Conservation (phyloP, 2,329 filamentous ascomycete species). For the Tolypocladium cylindrosporum region DNA sequence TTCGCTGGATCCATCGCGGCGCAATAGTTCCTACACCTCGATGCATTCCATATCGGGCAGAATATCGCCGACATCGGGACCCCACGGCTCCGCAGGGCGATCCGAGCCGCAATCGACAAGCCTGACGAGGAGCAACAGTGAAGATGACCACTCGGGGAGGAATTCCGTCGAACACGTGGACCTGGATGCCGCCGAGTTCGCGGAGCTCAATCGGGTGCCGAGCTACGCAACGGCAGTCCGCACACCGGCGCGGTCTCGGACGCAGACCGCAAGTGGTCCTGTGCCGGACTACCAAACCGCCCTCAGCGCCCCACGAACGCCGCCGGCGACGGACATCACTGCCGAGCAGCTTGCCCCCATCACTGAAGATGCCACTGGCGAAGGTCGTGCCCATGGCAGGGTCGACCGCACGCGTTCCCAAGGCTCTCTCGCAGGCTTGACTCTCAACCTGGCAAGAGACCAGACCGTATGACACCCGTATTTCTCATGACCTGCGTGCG, state of each 20-base stretch:
- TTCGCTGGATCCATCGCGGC: conserved; percentile 36
- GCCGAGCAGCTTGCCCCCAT: conserved; percentile 20
- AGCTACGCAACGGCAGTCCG: conserved; percentile 68
- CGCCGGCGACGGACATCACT: conserved; percentile 24
- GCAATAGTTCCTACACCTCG: conserved; percentile 36
- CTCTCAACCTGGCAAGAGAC: neutral
- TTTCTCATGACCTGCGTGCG: neutral
- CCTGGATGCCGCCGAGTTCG: conserved; percentile 48
- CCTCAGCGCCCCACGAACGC: conserved; percentile 40
- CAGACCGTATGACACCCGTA: neutral
- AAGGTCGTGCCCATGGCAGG: conserved; percentile 1
- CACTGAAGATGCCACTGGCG: conserved; percentile 17
- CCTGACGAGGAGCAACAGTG: conserved; percentile 44
- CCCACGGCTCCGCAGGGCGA: conserved; percentile 23
- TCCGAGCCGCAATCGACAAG: conserved; percentile 33
- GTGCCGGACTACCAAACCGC: conserved; percentile 61
- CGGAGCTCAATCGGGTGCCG: conserved; percentile 61
- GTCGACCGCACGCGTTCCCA: neutral
- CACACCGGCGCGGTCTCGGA: conserved; percentile 46
- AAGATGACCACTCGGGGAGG: conserved; percentile 39
- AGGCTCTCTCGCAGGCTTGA: neutral
- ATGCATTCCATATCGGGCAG: conserved; percentile 32
- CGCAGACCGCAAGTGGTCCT: conserved; percentile 33
- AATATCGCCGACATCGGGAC: conserved; percentile 30
- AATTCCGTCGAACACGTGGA: conserved; percentile 48